Evolutionary conservation across 306 rosid genomes (phyloP).

Genomic region (Leucaena leucocephala): DNA sequence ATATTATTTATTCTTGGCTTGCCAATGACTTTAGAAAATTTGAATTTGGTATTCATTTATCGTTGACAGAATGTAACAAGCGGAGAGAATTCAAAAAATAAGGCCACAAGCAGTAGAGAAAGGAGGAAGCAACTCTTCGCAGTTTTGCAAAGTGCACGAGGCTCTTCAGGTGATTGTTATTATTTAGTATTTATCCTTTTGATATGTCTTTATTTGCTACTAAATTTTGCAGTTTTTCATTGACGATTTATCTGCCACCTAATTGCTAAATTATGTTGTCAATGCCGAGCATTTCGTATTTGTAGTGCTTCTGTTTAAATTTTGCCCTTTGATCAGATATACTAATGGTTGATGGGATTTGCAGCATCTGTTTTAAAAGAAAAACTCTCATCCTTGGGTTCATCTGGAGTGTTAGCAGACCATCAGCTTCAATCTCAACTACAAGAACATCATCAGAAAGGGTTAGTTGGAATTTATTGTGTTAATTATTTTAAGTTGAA

Average conservation of each 20-base stretch:
- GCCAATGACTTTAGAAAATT: slow-evolving; percentile 16
- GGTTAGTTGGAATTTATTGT: slow-evolving; percentile 53
- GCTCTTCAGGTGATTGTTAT: slow-evolving; percentile 82
- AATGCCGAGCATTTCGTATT: slow-evolving; percentile 28
- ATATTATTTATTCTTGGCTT: slow-evolving; percentile 20
- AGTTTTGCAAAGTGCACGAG: slow-evolving; percentile 95
- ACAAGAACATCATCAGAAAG: slow-evolving; percentile 89
- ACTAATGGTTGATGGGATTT: slow-evolving; percentile 48
- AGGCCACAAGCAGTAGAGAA: slow-evolving; percentile 71
- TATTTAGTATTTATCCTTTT: slow-evolving; percentile 17
- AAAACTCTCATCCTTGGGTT: slow-evolving; percentile 85
- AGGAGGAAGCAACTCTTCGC: slow-evolving; percentile 95
- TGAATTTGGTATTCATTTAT: slow-evolving; percentile 38
- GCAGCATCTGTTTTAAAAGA: slow-evolving; percentile 96
- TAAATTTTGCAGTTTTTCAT: background rate
- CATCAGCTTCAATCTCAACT: slow-evolving; percentile 99
- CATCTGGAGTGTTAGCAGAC: slow-evolving; percentile 96
- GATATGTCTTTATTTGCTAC: slow-evolving; percentile 4
- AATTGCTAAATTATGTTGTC: background rate
- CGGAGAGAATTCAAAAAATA: slow-evolving; percentile 75
- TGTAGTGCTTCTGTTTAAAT: slow-evolving; percentile 19
- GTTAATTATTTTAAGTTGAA: background rate
- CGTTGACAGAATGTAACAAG: slow-evolving; percentile 61
- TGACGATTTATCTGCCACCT: slow-evolving; percentile 6
- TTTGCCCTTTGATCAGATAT: slow-evolving; percentile 33